Evolutionary conservation across 192 early-diverging fungal genomes (phyloP).

Genomic region (Backusella sp.): DNA sequence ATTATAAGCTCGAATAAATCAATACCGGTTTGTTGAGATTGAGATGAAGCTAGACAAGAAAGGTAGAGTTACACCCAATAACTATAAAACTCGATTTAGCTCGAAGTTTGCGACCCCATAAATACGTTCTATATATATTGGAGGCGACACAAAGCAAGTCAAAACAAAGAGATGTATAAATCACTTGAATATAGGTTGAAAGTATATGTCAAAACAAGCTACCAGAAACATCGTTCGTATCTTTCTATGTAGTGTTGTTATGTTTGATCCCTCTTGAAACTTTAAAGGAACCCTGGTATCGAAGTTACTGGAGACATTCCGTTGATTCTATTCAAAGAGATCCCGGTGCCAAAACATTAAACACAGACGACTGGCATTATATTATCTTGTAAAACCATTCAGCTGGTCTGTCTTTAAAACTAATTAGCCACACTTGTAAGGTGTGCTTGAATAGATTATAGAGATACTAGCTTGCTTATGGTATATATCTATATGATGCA

Average conservation of each 20-base stretch:
- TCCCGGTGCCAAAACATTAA: background rate
- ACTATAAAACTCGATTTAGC: constrained; percentile 2
- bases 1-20: background rate
- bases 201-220: too few relatives aligned
- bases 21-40: background rate
- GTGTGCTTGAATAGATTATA: too few relatives aligned
- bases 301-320: background rate
- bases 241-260: background rate
- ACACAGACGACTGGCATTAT: background rate
- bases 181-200: too few relatives aligned
- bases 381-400: background rate
- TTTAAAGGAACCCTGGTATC: background rate
- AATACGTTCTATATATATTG: background rate
- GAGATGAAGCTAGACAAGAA: background rate
- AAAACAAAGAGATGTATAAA: background rate
- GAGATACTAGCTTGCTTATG: too few relatives aligned
- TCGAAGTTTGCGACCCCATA: background rate
- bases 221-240: background rate
- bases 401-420: background rate
- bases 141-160: background rate
- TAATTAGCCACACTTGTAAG: background rate
- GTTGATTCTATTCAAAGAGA: background rate
- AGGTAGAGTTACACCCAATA: background rate
- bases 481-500: too few relatives aligned
- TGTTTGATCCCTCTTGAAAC: background rate